phyloP scores from a whole-genome alignment of 768 basidiomycete genomes.

The Suillus hirtellus region DNA sequence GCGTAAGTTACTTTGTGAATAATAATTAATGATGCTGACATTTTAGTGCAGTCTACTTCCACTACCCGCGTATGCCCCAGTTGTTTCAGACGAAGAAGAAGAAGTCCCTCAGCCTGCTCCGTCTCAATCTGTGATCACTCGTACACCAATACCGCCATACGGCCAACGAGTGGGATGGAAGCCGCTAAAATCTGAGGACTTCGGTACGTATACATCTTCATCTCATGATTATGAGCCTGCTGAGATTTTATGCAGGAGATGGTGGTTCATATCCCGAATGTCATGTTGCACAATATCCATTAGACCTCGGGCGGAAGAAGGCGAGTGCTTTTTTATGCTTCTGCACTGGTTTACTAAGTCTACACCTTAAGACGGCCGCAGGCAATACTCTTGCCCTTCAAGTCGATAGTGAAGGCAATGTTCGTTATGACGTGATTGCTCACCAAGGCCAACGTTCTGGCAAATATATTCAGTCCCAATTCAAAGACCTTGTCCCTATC shows the following conservation, averaged over 20 bases:
- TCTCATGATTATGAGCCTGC: conserved; percentile 1
- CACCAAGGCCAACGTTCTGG: conserved; percentile 90
- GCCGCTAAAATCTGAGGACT: conserved; percentile 80
- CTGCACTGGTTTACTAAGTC: background rate
- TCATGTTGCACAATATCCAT: conserved; percentile 94
- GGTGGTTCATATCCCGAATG: conserved; percentile 94
- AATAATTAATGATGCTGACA: conserved; percentile 12
- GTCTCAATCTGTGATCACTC: conserved; percentile 46
- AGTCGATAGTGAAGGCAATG: conserved; percentile 95
- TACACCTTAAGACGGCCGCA: conserved; percentile 63
- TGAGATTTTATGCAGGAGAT: conserved; percentile 49
- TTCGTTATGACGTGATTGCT: conserved; percentile 96
- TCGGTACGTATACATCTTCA: conserved; percentile 51
- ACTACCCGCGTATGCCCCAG: conserved; percentile 55
- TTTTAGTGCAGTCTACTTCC: conserved; percentile 62
- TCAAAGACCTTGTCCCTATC: conserved; percentile 96
- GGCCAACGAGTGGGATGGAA: conserved; percentile 86
- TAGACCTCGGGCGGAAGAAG: conserved; percentile 96
- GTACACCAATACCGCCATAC: conserved; percentile 73
- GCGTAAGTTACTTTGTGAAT: conserved; percentile 50
- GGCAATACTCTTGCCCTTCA: conserved; percentile 96
- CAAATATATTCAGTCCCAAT: conserved; percentile 89
- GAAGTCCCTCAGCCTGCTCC: conserved; percentile 34
- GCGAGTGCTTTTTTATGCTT: conserved; percentile 39
- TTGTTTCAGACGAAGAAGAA: conserved; percentile 62